phyloP scores from a whole-genome alignment of 371 early-diverging fungal genomes.

The Lichtheimia hyalospora region DNA sequence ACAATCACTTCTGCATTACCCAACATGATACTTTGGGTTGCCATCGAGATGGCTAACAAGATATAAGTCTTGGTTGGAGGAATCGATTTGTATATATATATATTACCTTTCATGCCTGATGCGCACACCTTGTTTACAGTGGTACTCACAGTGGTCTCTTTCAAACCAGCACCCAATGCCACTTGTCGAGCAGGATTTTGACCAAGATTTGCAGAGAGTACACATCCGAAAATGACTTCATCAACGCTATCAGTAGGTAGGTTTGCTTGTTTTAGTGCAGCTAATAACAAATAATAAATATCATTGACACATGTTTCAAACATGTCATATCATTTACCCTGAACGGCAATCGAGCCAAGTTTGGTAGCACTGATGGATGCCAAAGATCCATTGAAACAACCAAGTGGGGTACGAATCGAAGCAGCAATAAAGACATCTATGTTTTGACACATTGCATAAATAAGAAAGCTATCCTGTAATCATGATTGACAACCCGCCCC shows the following conservation, averaged over 20 bases:
- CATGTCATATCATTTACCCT: conserved; percentile 56
- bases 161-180: conserved; percentile 85
- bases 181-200: conserved; percentile 98
- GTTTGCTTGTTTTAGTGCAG: conserved; percentile 72
- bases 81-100: not conserved
- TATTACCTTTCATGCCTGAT: conserved; percentile 88
- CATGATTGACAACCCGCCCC: not conserved
- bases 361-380: conserved; percentile 83
- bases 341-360: conserved; percentile 88
- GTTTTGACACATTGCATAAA: not conserved
- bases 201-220: conserved; percentile 85
- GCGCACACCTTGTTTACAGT: conserved; percentile 99
- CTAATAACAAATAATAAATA: conserved; percentile 24
- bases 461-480: not conserved
- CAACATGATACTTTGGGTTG: conserved; percentile 80
- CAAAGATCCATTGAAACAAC: conserved; percentile 90
- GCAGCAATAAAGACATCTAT: conserved; percentile 88
- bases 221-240: conserved; percentile 87
- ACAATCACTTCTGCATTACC: conserved; percentile 84
- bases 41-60: conserved; percentile 73
- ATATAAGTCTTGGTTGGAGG: not conserved
- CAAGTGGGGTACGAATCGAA: conserved; percentile 92
- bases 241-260: conserved; percentile 73
- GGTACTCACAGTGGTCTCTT: conserved; percentile 75
- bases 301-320: too few relatives aligned